Base-by-base conservation (phyloP, 805 yeast genomes). In the Ogataea polymorpha region DNA sequence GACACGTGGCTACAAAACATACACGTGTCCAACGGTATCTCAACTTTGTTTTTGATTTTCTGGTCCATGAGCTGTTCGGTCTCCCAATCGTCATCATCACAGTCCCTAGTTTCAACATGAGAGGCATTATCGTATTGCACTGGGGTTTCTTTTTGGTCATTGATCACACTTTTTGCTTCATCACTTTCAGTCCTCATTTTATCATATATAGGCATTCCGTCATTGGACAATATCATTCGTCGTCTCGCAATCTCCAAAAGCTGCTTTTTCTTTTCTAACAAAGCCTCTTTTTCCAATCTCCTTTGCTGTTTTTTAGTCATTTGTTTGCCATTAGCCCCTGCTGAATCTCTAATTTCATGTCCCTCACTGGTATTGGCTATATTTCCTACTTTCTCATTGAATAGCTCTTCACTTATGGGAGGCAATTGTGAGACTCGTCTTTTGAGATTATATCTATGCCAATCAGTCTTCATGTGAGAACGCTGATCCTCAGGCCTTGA, bases 391-490 rank as follows among this genome's bases (percentile, higher is more conserved):
- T 63, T 63, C 4, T 45, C 34, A 35, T 54, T 53, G 42, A 63
- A 63, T 5, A 52, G 39, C 4, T 44, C 43, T 37, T 63, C 66
- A 6, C 46, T 41, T 23, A 89, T 77, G 1, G 95, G 82, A 6
- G 90, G 82, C 43, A 89, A 65, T 23, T 75, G 75, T 1, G 96
- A 96, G 23, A 93, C 96, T 55, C 96, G 77, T 66, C 99, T 79
- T 60, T 93, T 93, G 57, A 93, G 73, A 58, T 93, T 93, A 64
- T 93, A 93, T 48, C 99, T 75, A 60, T 93, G 99, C 99, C 99
- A 93, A 42, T 93, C 99, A 2, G 96, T 82, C 60, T 86, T 88
- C 99, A 93, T 93, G 61, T 93, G 99, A 49, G 74, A 75, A 48
- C 98, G 74, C 66, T 93, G 99, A 44, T 81, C 71, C 48, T 82